A percentile compares a stretch with the other conserved stretches of the same genome.
phyloP scores from a whole-genome alignment of 2,329 filamentous ascomycete genomes.

The Dactylellina parvicollis region DNA sequence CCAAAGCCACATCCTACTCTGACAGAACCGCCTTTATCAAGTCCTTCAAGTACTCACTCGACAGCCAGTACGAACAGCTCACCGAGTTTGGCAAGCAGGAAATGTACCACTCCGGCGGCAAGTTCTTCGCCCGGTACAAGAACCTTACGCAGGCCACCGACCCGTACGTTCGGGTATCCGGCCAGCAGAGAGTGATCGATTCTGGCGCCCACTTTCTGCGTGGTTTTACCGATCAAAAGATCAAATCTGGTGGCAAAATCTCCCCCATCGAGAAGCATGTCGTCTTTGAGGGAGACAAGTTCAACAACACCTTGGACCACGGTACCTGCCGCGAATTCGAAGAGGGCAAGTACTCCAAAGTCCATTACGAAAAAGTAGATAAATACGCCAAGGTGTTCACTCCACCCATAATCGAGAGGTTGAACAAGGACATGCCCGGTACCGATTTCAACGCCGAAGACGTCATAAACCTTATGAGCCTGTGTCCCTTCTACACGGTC shows the following conservation, averaged over 20 bases:
- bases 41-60: conserved; percentile 76
- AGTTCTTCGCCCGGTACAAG: conserved; percentile 79
- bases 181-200: conserved; percentile 75
- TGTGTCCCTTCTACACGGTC: conserved; percentile 87
- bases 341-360: conserved; percentile 65
- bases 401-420: conserved; percentile 72
- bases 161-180: conserved; percentile 77
- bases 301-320: conserved; percentile 86
- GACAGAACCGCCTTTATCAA: conserved; percentile 75
- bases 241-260: conserved; percentile 61
- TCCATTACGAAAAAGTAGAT: conserved; percentile 64
- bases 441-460: conserved; percentile 70
- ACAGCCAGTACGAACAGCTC: conserved; percentile 70
- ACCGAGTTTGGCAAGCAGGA: conserved; percentile 74
- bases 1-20: conserved; percentile 66
- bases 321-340: conserved; percentile 77
- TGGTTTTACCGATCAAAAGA: conserved; percentile 74
- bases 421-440: conserved; percentile 75
- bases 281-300: conserved; percentile 72
- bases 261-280: conserved; percentile 65
- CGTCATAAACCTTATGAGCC: conserved; percentile 80
- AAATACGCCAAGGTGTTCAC: conserved; percentile 73
- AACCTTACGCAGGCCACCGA: conserved; percentile 68
- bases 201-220: conserved; percentile 80
- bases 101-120: conserved; percentile 77